Conservation (phyloP, 345 rosid species). For the Salix suchowensis region DNA sequence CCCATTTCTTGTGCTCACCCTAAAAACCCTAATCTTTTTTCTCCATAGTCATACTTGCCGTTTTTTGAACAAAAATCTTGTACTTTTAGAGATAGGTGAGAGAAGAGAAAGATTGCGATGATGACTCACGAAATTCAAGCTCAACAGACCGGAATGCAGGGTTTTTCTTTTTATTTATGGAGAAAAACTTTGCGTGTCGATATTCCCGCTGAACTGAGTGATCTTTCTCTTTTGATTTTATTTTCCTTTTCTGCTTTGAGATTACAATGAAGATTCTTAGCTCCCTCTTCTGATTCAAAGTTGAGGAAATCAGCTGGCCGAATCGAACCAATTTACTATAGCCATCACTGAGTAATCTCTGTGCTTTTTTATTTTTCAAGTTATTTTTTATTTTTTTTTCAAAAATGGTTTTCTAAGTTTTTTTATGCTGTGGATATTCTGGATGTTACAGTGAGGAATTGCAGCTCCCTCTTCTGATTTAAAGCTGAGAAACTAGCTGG, state of each 20-base stretch:
- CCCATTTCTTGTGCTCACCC: neutral
- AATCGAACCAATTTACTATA: conserved; percentile 52
- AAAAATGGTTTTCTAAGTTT: too few relatives aligned
- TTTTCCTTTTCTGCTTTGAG: neutral
- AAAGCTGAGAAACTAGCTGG: conserved; percentile 47
- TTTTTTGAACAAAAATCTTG: neutral
- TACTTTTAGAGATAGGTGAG: neutral
- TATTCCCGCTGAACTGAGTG: conserved; percentile 77
- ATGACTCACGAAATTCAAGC: conserved; percentile 85
- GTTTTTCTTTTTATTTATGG: conserved; percentile 19
- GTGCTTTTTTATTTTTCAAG: neutral
- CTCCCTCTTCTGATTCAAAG: conserved; percentile 59
- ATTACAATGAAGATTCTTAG: conserved; percentile 50
- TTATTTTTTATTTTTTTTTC: accelerated
- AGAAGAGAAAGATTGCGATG: conserved; percentile 43
- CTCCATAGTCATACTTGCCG: neutral
- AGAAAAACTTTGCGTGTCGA: conserved; percentile 68
- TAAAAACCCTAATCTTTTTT: neutral
- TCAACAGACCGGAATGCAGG: conserved; percentile 99
- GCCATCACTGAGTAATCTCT: conserved; percentile 58
- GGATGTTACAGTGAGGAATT: conserved; percentile 37
- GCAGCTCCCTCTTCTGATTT: conserved; percentile 58
- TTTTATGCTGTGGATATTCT: neutral
- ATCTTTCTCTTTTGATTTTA: conserved; percentile 10
- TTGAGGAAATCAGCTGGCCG: conserved; percentile 60